phyloP scores from a whole-genome alignment of 257 asterid genomes.

The Solanum corneliomulleri region DNA sequence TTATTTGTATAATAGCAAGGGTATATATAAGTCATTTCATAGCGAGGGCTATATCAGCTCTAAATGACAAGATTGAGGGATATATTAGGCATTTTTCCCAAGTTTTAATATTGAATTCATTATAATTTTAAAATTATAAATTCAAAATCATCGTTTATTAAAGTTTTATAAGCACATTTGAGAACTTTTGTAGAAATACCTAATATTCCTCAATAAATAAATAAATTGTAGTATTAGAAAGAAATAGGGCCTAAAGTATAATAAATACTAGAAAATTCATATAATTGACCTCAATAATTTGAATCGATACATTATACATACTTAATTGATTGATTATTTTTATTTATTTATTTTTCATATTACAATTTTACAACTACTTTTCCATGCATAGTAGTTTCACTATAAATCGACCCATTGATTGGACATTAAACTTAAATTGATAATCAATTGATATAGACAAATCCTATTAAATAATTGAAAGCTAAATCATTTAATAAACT shows the following conservation, averaged over 20 bases:
- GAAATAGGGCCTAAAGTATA: neutral
- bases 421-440: neutral
- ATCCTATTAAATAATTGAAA: neutral
- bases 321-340: neutral
- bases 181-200: neutral
- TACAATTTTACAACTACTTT: neutral
- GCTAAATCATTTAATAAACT: neutral
- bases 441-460: neutral
- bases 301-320: neutral
- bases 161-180: neutral
- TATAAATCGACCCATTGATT: neutral
- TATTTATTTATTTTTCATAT: neutral
- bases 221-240: no score
- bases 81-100: no score
- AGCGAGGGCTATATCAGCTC: no score
- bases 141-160: neutral
- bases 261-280: neutral
- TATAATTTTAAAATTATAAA: neutral
- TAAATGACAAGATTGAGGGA: no score
- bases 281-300: no score
- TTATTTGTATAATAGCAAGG: accelerated
- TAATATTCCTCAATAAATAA: neutral
- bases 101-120: no score
- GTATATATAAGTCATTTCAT: no score
- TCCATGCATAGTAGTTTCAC: neutral